phyloP scores from a whole-genome alignment of 495 filamentous ascomycete species.

The Staphylotrichum longicolle region DNA sequence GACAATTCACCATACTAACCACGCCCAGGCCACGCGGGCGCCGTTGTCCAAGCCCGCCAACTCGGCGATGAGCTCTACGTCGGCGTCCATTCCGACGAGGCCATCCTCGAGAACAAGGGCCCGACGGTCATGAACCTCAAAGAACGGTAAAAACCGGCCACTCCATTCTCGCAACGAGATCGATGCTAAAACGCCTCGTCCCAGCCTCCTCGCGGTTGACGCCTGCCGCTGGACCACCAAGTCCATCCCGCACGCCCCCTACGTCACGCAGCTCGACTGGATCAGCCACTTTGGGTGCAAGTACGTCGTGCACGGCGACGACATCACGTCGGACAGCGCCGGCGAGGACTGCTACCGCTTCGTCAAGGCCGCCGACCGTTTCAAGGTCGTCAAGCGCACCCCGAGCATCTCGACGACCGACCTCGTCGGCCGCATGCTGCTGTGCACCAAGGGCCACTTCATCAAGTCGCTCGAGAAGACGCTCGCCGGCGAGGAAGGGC shows the following conservation, averaged over 20 bases:
- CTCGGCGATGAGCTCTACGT: constrained; percentile 85
- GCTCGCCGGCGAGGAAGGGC: constrained; percentile 71
- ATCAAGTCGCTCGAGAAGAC: constrained; percentile 67
- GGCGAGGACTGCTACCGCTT: constrained; percentile 97
- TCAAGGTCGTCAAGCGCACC: constrained; percentile 93
- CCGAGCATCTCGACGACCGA: constrained; percentile 97
- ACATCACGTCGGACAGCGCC: constrained; percentile 88
- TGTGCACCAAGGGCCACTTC: constrained; percentile 87
- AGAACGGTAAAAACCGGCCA: constrained; percentile 62
- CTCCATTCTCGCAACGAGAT: neutral
- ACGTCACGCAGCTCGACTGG: constrained; percentile 91
- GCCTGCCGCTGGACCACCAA: constrained; percentile 92
- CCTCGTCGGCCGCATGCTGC: constrained; percentile 92
- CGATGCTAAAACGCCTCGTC: constrained; percentile 18
- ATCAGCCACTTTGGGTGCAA: constrained; percentile 90
- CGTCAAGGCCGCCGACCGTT: constrained; percentile 86
- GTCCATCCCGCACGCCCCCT: constrained; percentile 81
- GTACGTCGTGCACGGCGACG: constrained; percentile 96
- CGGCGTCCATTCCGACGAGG: constrained; percentile 91
- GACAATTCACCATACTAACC: constrained; percentile 1
- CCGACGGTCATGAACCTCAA: constrained; percentile 93
- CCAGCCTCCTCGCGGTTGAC: constrained; percentile 72
- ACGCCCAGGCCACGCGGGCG: constrained; percentile 80
- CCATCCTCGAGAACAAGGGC: constrained; percentile 93
- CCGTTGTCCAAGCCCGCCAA: constrained; percentile 74